Base-by-base conservation (phyloP, 495 filamentous ascomycete genomes). In the Aspergillus olivimuriae region DNA sequence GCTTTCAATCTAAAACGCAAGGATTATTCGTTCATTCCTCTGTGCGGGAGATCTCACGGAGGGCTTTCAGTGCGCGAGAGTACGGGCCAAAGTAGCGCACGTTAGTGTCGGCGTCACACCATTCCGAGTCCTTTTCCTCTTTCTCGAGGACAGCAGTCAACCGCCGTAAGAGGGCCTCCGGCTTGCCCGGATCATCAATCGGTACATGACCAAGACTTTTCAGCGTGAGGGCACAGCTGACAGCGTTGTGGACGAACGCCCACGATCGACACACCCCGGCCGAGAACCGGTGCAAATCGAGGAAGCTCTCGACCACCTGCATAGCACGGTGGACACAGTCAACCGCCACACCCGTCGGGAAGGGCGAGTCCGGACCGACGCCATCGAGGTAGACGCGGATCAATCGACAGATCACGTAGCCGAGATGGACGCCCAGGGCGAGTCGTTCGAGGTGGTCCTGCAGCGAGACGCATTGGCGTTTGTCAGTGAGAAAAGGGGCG, bases 401-500 rank as follows among this genome's bases (percentile, higher is more conserved):
- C 8, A 58, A 32, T 9, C 51, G 48, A 31, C 51, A 58, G 14
- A 58, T 50, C 4, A 39, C 35, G 20, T 58, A 58, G 7, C 46
- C 46, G 7, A 58, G 20, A 19, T 58, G 48, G n/a, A 58, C 44
- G 8, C 32, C 43, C 4, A 76, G 53, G 2, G 61, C 69, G 47
- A 73, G 68, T 28, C 72, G 66, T 54, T 77, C 65, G 0, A 76
- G 55, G 34, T 72, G 71, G 30, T 77, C 61, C 36, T 63, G 66
- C 17, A 63, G 47, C 0, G 67, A 58, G 20, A 32, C 56, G 50
- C 73, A 75, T 33, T 52, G 40, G 6, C 50, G 14, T 4, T 63
- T 66, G 34, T 70, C 68, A 37, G 59, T 60, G 2, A 75, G 60
- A 44, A 70, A 65, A 4, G 63, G 65, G 0, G 62, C 60, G n/a